Conservation (phyloP, 805 yeast genomes). For the Yueomyces sinensis region DNA sequence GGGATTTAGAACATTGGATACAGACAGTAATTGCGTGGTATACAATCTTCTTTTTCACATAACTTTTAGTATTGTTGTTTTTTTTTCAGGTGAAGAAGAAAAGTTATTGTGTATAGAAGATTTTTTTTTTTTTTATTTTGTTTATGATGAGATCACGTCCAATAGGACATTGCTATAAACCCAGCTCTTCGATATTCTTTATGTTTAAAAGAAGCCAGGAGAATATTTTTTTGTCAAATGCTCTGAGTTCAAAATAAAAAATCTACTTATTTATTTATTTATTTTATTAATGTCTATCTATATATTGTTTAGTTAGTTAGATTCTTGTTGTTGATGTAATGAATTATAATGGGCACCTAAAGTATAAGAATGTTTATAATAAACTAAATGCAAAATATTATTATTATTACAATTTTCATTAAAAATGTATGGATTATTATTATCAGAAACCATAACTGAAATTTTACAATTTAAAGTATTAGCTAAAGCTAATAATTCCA, state of each 20-base stretch:
- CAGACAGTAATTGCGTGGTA: not conserved
- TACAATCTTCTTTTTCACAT: not conserved
- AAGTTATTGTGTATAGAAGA: not conserved
- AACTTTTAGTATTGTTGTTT: not conserved
- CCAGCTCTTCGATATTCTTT: slow-evolving; percentile 27
- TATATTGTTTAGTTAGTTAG: not conserved
- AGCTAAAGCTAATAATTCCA: slow-evolving; percentile 77
- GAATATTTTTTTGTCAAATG: slow-evolving; percentile 24
- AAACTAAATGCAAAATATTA: slow-evolving; percentile 45
- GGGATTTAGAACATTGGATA: no score
- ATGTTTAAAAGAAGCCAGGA: slow-evolving; percentile 5
- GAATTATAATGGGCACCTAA: slow-evolving; percentile 95
- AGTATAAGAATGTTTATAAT: slow-evolving; percentile 74
- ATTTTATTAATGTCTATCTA: no score
- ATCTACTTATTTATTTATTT: not conserved
- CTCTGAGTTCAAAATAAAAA: slow-evolving; percentile 19
- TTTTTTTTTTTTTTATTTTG: slow-evolving; percentile 6
- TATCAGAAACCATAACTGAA: slow-evolving; percentile 66
- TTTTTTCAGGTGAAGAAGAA: no score
- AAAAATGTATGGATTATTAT: slow-evolving; percentile 32
- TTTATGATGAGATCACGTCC: slow-evolving; percentile 28
- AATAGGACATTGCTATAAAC: slow-evolving; percentile 27
- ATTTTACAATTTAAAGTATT: slow-evolving; percentile 60
- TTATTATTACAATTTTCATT: not conserved
- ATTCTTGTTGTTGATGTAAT: slow-evolving; percentile 32